Conservation (phyloP, 78 protist genomes). For the Protostelium mycophagum region DNA sequence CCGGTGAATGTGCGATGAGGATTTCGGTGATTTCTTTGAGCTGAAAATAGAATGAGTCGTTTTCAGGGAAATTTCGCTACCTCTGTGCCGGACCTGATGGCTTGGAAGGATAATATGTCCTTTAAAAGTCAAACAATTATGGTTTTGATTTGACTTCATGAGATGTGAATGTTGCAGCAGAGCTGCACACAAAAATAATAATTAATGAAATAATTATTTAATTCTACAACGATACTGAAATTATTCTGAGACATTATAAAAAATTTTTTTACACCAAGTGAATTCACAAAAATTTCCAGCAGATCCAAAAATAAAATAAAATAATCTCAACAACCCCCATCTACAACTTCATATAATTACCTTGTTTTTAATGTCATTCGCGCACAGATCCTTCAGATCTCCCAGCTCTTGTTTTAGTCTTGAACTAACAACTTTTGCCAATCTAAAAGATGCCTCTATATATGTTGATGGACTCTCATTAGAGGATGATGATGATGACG, state of each 20-base stretch:
- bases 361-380: background rate
- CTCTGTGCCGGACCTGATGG: background rate
- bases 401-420: background rate
- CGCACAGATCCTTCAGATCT: background rate
- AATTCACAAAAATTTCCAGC: no score
- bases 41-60: background rate
- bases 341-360: background rate
- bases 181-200: no score
- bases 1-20: background rate
- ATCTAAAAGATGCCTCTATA: background rate
- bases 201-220: no score
- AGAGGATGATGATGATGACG: no score
- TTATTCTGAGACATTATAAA: no score
- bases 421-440: background rate
- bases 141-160: no score
- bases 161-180: no score
- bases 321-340: no score
- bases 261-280: no score
- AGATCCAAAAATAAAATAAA: no score
- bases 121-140: no score
- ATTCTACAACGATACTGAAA: background rate
- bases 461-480: background rate
- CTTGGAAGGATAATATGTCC: background rate
- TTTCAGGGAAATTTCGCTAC: background rate
- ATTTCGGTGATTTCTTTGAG: background rate